Conservation (phyloP, 495 filamentous ascomycete species). For the Evernia prunastri region DNA sequence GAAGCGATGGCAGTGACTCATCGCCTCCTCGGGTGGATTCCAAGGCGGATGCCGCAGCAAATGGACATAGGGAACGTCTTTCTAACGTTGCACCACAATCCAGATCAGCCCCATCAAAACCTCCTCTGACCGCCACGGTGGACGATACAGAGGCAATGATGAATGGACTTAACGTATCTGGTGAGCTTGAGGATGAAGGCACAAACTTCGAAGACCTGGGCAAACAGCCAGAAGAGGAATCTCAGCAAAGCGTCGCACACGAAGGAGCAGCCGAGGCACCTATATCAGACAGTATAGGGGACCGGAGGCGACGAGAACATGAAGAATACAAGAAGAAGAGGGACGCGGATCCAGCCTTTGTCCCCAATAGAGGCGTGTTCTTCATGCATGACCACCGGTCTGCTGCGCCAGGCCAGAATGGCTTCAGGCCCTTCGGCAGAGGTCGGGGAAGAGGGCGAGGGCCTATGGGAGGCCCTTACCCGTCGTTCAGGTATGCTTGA, state of each 20-base stretch:
- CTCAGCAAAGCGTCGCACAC: conserved; percentile 34
- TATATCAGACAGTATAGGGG: conserved; percentile 47
- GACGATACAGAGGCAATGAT: conserved; percentile 86
- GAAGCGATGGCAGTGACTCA: conserved; percentile 68
- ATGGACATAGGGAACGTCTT: conserved; percentile 38
- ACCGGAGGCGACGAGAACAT: conserved; percentile 73
- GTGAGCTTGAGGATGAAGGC: conserved; percentile 48
- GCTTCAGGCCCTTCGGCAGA: conserved; percentile 63
- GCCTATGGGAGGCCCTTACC: conserved; percentile 50
- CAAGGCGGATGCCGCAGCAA: conserved; percentile 34
- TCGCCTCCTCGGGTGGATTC: conserved; percentile 41
- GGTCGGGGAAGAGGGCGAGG: conserved; percentile 51
- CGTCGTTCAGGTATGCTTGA: conserved; percentile 48
- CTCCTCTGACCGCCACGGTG: conserved; percentile 29
- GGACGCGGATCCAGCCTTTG: conserved; percentile 87
- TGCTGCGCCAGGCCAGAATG: conserved; percentile 64
- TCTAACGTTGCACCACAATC: conserved; percentile 30
- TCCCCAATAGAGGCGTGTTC: conserved; percentile 90
- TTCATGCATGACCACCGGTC: conserved; percentile 95
- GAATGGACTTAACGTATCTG: conserved; percentile 67
- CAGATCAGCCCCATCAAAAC: conserved; percentile 21
- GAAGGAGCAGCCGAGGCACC: conserved; percentile 24
- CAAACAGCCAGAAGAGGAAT: conserved; percentile 30
- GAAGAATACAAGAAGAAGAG: conserved; percentile 83
- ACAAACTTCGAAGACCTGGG: conserved; percentile 61